Evolutionary conservation across 2,329 filamentous ascomycete genomes (phyloP).

Genomic region (Coleophoma cylindrospora): DNA sequence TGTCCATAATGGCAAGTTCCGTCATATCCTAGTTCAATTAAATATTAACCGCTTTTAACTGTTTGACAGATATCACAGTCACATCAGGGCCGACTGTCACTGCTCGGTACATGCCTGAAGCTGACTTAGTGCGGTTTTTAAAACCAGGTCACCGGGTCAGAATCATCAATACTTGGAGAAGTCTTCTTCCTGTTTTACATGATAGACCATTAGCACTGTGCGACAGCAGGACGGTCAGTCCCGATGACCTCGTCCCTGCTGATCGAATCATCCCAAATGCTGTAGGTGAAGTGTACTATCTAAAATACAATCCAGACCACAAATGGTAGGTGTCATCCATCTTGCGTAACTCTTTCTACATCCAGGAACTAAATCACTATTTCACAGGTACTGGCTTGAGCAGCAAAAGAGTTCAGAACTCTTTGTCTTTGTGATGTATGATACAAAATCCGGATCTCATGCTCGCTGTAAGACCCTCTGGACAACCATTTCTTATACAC

Average conservation of each 20-base stretch:
- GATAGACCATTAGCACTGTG: conserved; percentile 20
- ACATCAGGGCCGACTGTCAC: conserved; percentile 12
- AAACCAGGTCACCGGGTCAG: conserved; percentile 12
- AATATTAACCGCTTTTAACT: neutral
- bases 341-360: no score
- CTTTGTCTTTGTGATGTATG: conserved; percentile 19
- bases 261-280: conserved; percentile 18
- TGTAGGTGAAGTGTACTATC: conserved; percentile 21
- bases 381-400: conserved; percentile 17
- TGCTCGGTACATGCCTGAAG: conserved; percentile 4
- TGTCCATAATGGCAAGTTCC: conserved; percentile 13
- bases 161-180: conserved; percentile 21
- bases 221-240: conserved; percentile 14
- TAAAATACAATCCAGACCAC: conserved; percentile 16
- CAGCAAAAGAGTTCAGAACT: conserved; percentile 16
- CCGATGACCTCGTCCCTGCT: conserved; percentile 16
- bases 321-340: conserved; percentile 9
- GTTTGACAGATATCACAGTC: conserved; percentile 11
- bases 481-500: neutral
- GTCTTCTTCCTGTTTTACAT: conserved; percentile 15
- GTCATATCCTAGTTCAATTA: neutral
- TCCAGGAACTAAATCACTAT: neutral
- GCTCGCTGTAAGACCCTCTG: conserved; percentile 11
- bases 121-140: conserved; percentile 5
- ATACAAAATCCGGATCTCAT: conserved; percentile 11